Evolutionary conservation across 2,329 filamentous ascomycete genomes (phyloP).

Genomic region (Cordyceps cicadae): DNA sequence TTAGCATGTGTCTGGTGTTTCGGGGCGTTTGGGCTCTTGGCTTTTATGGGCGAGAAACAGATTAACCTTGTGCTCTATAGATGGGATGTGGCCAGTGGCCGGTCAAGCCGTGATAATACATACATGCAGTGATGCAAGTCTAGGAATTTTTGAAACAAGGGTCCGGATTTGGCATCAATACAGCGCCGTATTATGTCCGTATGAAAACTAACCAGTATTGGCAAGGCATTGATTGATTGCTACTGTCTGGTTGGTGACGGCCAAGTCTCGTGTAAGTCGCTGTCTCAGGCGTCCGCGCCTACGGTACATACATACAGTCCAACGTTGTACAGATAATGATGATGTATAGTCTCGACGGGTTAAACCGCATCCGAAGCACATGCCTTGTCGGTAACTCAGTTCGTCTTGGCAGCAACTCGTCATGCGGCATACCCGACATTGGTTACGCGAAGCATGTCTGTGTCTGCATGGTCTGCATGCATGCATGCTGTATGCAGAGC

Average conservation of each 20-base stretch:
- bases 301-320: too few relatives aligned
- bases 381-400: neutral
- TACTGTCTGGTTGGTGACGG: neutral
- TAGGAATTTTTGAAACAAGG: neutral
- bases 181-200: constrained; percentile 13
- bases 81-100: neutral
- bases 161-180: neutral
- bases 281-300: too few relatives aligned
- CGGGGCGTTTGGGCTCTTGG: constrained; percentile 4
- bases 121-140: neutral
- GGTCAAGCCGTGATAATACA: neutral
- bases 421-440: neutral
- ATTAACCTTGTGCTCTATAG: neutral
- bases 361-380: neutral
- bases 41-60: neutral
- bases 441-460: neutral
- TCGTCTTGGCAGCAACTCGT: neutral
- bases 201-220: constrained; percentile 9
- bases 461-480: too few relatives aligned
- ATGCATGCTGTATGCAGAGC: neutral
- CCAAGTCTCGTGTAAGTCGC: neutral
- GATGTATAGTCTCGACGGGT: too few relatives aligned
- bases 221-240: neutral
- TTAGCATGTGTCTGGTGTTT: constrained; percentile 5
- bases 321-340: too few relatives aligned